Evolutionary conservation across 2,329 filamentous ascomycete genomes (phyloP).

Genomic region (Colletotrichum karsti): DNA sequence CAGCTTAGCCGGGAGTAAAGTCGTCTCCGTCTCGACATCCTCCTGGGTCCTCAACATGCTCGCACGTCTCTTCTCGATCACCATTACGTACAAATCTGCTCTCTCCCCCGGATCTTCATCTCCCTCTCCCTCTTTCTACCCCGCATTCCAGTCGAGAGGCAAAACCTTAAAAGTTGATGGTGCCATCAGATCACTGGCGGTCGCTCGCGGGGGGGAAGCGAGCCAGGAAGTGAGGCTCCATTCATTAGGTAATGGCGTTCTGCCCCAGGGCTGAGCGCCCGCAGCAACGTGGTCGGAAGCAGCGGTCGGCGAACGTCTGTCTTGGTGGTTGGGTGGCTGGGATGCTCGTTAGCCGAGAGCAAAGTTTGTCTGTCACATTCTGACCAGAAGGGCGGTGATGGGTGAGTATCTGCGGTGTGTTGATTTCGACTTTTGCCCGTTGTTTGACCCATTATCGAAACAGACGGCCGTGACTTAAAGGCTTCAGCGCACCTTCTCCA

Average conservation of each 20-base stretch:
- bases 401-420: too few species aligned
- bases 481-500: too few species aligned
- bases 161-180: background rate
- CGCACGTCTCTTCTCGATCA: background rate
- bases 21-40: background rate
- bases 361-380: too few species aligned
- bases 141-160: background rate
- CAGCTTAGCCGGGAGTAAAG: background rate
- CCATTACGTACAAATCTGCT: constrained; percentile 13
- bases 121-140: background rate
- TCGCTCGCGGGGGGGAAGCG: background rate
- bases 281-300: constrained; percentile 21
- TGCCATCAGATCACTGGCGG: constrained; percentile 21
- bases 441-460: too few species aligned
- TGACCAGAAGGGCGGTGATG: too few species aligned
- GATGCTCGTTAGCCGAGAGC: too few species aligned
- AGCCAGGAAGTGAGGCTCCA: background rate
- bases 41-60: background rate
- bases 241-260: constrained; percentile 20
- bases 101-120: background rate
- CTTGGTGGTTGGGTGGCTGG: background rate
- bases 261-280: constrained; percentile 25
- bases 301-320: constrained; percentile 1
- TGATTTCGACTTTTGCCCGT: too few species aligned
- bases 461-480: too few species aligned